Percentiles rank a stretch among this genome's conserved stretches.
Conservation (phyloP, 129 eudicot genomes). For the Lonicera japonica region DNA sequence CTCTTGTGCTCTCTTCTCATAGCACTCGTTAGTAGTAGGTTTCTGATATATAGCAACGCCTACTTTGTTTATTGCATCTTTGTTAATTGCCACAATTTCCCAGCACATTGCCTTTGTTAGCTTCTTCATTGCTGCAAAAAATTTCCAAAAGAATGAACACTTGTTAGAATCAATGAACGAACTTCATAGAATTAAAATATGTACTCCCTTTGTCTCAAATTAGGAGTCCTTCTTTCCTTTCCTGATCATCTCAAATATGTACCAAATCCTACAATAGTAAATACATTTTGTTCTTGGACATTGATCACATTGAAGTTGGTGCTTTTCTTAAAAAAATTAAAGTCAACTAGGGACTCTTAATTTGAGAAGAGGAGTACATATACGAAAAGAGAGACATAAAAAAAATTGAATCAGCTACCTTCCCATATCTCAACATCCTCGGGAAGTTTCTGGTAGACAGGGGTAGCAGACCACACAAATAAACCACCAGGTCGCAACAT, state of each 20-base stretch:
- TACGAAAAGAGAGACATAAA: too few relatives aligned
- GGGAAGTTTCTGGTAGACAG: slow-evolving; percentile 35
- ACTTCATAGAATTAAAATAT: too few relatives aligned
- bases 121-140: slow-evolving; percentile 41
- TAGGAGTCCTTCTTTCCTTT: too few relatives aligned
- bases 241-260: slow-evolving; percentile 12
- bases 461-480: slow-evolving; percentile 68
- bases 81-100: slow-evolving; percentile 31
- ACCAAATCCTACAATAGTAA: too few relatives aligned
- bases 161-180: not conserved
- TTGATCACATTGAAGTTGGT: too few relatives aligned
- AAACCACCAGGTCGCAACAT: slow-evolving; percentile 55
- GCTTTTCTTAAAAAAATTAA: too few relatives aligned
- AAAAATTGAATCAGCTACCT: slow-evolving; percentile 23
- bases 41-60: slow-evolving; percentile 35
- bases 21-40: slow-evolving; percentile 31
- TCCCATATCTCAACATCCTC: slow-evolving; percentile 53
- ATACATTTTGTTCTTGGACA: too few relatives aligned
- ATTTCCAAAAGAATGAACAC: not conserved
- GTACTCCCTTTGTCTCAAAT: too few relatives aligned
- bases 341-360: too few relatives aligned
- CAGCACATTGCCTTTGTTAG: slow-evolving; percentile 54
- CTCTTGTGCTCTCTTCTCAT: slow-evolving; percentile 16
- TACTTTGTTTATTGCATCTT: slow-evolving; percentile 32
- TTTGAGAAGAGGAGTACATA: too few relatives aligned